Evolutionary conservation across 2,329 filamentous ascomycete species (phyloP), one percentile per base, ranked within the genome.

Genomic region (Colletotrichum sp.): DNA sequence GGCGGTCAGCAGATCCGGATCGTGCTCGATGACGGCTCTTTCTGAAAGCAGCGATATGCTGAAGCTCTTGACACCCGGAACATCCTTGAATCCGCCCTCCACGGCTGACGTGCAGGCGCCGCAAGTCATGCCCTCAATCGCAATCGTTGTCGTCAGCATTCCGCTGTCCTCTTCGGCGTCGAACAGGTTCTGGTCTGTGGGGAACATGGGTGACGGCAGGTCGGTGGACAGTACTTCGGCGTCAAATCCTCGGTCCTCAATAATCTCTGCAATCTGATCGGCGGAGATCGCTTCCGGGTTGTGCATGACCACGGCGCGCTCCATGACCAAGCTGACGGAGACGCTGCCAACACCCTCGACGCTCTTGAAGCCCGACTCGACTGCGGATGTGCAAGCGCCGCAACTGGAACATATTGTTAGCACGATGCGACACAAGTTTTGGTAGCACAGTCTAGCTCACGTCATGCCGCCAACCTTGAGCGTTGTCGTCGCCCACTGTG

Each of bases 331-430:
- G 83, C 95, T 98, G 80, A 99, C 94, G 12, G 96, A 97, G 75
- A 98, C 95, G 79, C 90, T 95, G 77, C 94, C 94, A 12, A 97
- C 93, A 70, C 97, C 96, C 52, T 94, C 89, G 7, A 98, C 90
- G 78, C 91, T 92, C 81, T 95, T 94, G 86, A 99, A 98, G 79
- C 94, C 97, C 75, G 94, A 92, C 89, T 98, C 96, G 79, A 99
- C 94, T n/a, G 97, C 94, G 60, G 96, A 97, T 32, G 96, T 98
- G 84, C 97, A 99, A 79, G 96, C 94, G 82, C 96, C 96, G 86
- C 97, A 99, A 78, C 90, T 92, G 27, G 34, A 48, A 34, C 56
- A 28, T 28, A 66, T 34, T 48, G 80, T 87, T 77, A 87, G 83
- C 76, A 52, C 66, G 43, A 48, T 15, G 27, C n/a, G 48, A 52